Conservation (phyloP, 1,284 basidiomycete species). For the Agroathelia rolfsii region DNA sequence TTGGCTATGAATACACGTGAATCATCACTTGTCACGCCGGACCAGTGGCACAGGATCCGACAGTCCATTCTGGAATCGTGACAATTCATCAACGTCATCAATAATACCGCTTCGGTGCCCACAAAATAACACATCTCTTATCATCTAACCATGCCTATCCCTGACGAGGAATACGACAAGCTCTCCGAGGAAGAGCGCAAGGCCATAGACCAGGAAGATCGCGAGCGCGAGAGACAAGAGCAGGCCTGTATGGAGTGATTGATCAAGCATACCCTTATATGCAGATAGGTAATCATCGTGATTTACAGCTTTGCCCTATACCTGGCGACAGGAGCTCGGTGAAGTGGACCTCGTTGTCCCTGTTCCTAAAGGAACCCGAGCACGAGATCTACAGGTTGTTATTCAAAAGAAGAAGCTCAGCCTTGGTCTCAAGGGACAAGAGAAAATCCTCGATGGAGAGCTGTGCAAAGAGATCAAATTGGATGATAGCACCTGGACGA, state of each 20-base stretch:
- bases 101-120: neutral
- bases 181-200: conserved; percentile 72
- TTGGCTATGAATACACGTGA: no score
- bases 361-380: conserved; percentile 82
- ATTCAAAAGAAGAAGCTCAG: conserved; percentile 78
- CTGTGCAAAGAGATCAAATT: conserved; percentile 90
- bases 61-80: no score
- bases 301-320: conserved; percentile 74
- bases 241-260: conserved; percentile 64
- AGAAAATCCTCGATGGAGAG: conserved; percentile 82
- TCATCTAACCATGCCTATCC: conserved; percentile 17
- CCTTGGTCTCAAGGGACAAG: conserved; percentile 79
- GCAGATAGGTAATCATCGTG: conserved; percentile 14
- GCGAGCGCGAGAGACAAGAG: conserved; percentile 64
- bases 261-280: conserved; percentile 12
- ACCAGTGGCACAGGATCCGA: no score
- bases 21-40: no score
- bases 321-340: conserved; percentile 85
- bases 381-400: conserved; percentile 63
- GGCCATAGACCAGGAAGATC: conserved; percentile 57
- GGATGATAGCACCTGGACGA: conserved; percentile 95
- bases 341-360: conserved; percentile 81
- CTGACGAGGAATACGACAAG: conserved; percentile 64
- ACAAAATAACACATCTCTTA: conserved; percentile 4
- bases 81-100: no score